Evolutionary conservation across 352 stramenopile species (phyloP).

Genomic region (Phytophthora hibernalis): DNA sequence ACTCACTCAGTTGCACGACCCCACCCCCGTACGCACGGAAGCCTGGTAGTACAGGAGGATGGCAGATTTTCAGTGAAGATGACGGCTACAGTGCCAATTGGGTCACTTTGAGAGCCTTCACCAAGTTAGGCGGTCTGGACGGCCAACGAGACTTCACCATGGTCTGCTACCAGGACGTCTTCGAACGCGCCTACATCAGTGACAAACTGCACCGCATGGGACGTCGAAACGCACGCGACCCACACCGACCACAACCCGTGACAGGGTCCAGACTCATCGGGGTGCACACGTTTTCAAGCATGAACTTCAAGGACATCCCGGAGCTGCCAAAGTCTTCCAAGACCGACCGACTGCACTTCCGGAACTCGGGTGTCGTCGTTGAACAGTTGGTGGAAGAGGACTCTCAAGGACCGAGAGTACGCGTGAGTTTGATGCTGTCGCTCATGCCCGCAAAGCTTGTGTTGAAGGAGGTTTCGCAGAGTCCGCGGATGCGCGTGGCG

Average conservation of each 20-base stretch:
- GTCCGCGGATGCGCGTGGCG: slow-evolving; percentile 42
- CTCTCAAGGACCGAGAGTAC: slow-evolving; percentile 41
- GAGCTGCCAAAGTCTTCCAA: slow-evolving; percentile 52
- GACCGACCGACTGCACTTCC: slow-evolving; percentile 60
- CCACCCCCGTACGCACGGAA: slow-evolving; percentile 40
- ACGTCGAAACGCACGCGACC: slow-evolving; percentile 25
- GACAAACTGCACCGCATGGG: slow-evolving; percentile 39
- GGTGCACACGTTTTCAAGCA: slow-evolving; percentile 62
- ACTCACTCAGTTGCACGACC: slow-evolving; percentile 55
- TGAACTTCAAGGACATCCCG: slow-evolving; percentile 74
- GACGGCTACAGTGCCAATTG: slow-evolving; percentile 69
- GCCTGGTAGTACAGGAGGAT: slow-evolving; percentile 9
- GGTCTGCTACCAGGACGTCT: slow-evolving; percentile 69
- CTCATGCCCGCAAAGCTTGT: slow-evolving; percentile 54
- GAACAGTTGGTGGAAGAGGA: slow-evolving; percentile 45
- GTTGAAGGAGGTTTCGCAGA: slow-evolving; percentile 47
- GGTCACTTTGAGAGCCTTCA: slow-evolving; percentile 49
- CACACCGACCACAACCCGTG: slow-evolving; percentile 14
- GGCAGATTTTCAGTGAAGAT: slow-evolving; percentile 55
- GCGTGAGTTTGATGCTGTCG: slow-evolving; percentile 64
- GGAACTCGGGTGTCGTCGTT: slow-evolving; percentile 64
- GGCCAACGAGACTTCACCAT: slow-evolving; percentile 64
- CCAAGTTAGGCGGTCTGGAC: slow-evolving; percentile 43
- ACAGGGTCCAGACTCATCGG: slow-evolving; percentile 45
- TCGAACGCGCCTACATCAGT: slow-evolving; percentile 47